A percentile compares a stretch with the other conserved stretches of the same genome.
phyloP scores from a whole-genome alignment of 768 basidiomycete species.

The Russula sp. region DNA sequence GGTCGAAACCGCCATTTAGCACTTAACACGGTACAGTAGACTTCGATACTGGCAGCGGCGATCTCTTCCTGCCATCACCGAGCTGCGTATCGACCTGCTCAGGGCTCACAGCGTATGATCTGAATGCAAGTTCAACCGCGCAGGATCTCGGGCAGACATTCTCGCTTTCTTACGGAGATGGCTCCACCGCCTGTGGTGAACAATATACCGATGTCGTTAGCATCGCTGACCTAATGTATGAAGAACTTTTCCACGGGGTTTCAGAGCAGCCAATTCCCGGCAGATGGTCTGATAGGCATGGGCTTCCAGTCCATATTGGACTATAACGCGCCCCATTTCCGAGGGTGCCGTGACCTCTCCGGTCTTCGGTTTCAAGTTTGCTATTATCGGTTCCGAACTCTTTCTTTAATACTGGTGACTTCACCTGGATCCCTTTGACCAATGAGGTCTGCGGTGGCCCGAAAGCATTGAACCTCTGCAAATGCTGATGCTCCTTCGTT shows the following conservation, averaged over 20 bases:
- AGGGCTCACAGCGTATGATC: conserved; percentile 3
- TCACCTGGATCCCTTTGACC: conserved; percentile 10
- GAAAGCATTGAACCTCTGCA: not conserved
- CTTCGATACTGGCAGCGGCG: conserved; percentile 33
- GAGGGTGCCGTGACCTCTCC: conserved; percentile 30
- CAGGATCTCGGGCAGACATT: conserved; percentile 26
- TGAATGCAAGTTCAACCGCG: conserved; percentile 19
- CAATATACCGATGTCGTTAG: conserved; percentile 39
- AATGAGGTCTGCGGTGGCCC: not conserved
- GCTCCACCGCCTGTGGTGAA: conserved; percentile 33
- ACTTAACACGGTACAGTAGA: conserved; percentile 25
- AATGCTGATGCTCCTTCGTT: not conserved
- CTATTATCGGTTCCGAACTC: conserved; percentile 35
- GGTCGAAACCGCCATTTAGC: not conserved
- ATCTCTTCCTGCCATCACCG: conserved; percentile 32
- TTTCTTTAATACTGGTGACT: conserved; percentile 10
- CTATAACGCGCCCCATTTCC: conserved; percentile 24
- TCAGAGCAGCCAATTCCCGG: conserved; percentile 22
- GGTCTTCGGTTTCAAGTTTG: conserved; percentile 44
- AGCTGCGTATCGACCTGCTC: conserved; percentile 28
- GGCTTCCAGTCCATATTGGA: conserved; percentile 26
- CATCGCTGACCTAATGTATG: conserved; percentile 30
- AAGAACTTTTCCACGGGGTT: conserved; percentile 31
- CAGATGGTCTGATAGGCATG: conserved; percentile 41
- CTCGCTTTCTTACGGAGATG: conserved; percentile 33